phyloP scores from a whole-genome alignment of 1,139 yeast species.

The Ogataea hybrid region DNA sequence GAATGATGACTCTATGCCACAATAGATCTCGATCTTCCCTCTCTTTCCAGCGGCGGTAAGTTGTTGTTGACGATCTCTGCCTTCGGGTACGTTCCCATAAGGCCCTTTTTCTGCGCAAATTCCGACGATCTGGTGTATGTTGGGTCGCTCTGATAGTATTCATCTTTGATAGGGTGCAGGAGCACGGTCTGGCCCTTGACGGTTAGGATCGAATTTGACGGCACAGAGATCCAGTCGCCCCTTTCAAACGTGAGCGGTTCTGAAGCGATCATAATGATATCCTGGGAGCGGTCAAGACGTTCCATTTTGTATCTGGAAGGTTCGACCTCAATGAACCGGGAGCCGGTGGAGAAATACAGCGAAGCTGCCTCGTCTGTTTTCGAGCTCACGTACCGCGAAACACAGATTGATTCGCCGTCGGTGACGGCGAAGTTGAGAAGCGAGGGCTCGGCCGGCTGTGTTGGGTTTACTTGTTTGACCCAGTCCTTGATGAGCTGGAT shows the following conservation, averaged over 20 bases:
- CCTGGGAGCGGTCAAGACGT: constrained; percentile 86
- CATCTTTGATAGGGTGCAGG: constrained; percentile 88
- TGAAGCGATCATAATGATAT: constrained; percentile 93
- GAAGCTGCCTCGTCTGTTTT: constrained; percentile 95
- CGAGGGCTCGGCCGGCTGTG: constrained; percentile 65
- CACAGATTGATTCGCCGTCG: constrained; percentile 87
- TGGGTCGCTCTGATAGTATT: constrained; percentile 76
- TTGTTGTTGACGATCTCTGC: constrained; percentile 47
- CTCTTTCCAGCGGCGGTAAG: constrained; percentile 85
- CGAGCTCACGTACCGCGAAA: constrained; percentile 85
- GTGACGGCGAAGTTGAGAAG: constrained; percentile 91
- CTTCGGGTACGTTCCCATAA: constrained; percentile 75
- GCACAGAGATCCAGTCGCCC: constrained; percentile 97
- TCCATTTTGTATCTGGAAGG: constrained; percentile 95
- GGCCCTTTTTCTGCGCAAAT: constrained; percentile 86
- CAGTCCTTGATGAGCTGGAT: constrained; percentile 74
- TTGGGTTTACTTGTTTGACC: constrained; percentile 47
- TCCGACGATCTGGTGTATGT: constrained; percentile 67
- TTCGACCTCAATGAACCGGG: constrained; percentile 82
- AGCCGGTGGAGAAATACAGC: constrained; percentile 90
- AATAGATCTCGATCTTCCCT: constrained; percentile 52
- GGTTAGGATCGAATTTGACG: constrained; percentile 85
- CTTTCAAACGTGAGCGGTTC: constrained; percentile 96
- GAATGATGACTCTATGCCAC: constrained; percentile 27
- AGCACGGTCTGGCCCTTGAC: constrained; percentile 83